Conservation (phyloP, 306 rosid species). For the Trifolium dubium region DNA sequence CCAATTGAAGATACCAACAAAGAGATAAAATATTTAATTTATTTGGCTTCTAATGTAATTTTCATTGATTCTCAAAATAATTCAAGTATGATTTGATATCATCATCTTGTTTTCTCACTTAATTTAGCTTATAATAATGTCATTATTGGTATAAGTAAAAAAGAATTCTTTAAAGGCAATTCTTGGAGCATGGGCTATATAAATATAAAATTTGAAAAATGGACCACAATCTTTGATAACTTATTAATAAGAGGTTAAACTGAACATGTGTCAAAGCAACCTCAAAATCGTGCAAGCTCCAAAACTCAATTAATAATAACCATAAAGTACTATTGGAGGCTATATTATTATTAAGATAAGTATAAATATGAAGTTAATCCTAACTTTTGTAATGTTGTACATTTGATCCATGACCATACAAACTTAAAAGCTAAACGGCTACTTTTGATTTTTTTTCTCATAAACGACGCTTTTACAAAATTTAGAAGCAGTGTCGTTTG, state of each 20-base stretch:
- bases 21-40: no score
- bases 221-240: background rate
- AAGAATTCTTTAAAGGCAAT: background rate
- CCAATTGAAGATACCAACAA: no score
- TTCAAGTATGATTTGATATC: background rate
- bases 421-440: constrained; percentile 25
- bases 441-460: constrained; percentile 13
- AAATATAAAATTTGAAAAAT: background rate
- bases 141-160: background rate
- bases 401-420: background rate
- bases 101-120: background rate
- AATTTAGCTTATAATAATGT: background rate
- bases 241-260: background rate
- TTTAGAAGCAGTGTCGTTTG: constrained; percentile 37
- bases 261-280: constrained; percentile 21
- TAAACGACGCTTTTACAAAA: constrained; percentile 4
- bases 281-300: constrained; percentile 9
- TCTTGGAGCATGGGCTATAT: background rate
- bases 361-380: background rate
- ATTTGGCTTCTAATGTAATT: no score
- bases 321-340: background rate
- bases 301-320: constrained; percentile 4
- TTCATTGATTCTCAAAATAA: no score
- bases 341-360: background rate
- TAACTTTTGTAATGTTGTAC: background rate